A percentile compares a stretch with the other conserved stretches of the same genome.
These are phyloP conservation scores for Schizochytrium sp. DNA, from an alignment of 108 stramenopile genomes.

Conservation along the genomic window DNA sequence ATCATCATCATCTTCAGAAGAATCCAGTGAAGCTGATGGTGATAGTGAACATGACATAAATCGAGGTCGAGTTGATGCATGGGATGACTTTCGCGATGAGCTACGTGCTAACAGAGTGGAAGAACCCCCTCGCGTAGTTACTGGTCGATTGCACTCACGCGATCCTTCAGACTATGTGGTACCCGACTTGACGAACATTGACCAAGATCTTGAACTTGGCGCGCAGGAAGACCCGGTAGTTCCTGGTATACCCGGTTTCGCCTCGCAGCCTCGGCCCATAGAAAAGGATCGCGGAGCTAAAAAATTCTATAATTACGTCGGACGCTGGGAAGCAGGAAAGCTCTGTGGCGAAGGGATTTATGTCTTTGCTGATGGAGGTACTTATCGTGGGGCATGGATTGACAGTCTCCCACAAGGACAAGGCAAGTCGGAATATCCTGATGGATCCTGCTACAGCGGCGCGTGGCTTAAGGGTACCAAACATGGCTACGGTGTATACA, in stretches of 20 bases:
- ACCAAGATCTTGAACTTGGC: conserved; percentile 25
- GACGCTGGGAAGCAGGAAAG: conserved; percentile 44
- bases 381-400: neutral
- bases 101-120: neutral
- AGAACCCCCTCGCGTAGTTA: neutral
- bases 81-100: neutral
- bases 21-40: neutral
- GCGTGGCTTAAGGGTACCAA: neutral
- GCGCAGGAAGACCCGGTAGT: neutral
- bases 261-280: neutral
- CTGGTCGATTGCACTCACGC: neutral
- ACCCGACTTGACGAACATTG: neutral
- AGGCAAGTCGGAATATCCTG: neutral
- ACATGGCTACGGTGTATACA: neutral
- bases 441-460: conserved; percentile 44
- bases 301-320: conserved; percentile 20
- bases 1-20: neutral
- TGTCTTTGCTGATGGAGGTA: conserved; percentile 40
- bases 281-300: conserved; percentile 19
- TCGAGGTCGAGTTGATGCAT: neutral
- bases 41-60: neutral
- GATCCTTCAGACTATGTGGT: conserved; percentile 7
- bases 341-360: conserved; percentile 22
- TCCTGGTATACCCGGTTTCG: neutral
- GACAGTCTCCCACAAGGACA: conserved; percentile 21